Evolutionary conservation across 2,329 filamentous ascomycete species (phyloP).

Genomic region (Cladosporium sp.): DNA sequence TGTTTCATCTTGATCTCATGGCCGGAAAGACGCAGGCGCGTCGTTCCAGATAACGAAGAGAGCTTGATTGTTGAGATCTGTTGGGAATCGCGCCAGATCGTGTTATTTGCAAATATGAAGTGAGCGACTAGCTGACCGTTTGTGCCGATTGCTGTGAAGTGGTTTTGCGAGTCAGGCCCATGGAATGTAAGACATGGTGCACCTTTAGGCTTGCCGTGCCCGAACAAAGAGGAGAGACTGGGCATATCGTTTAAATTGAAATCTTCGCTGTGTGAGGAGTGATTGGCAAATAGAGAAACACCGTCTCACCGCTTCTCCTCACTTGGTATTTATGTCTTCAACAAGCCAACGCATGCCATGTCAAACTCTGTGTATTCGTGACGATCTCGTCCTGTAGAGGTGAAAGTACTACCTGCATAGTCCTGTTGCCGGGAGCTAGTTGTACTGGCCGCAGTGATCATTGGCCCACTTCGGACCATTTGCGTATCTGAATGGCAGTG

Average conservation of each 20-base stretch:
- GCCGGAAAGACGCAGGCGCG: not conserved
- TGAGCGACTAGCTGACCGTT: not conserved
- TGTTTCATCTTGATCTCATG: not conserved
- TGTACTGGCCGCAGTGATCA: not conserved
- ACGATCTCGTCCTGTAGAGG: not conserved
- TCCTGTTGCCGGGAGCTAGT: not conserved
- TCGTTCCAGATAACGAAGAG: not conserved
- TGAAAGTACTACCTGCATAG: too few relatives aligned
- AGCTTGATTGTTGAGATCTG: not conserved
- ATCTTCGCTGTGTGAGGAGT: not conserved
- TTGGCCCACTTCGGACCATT: not conserved
- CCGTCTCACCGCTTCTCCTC: not conserved
- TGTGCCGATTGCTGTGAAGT: not conserved
- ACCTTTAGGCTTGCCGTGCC: not conserved
- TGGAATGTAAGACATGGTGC: not conserved
- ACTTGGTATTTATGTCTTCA: not conserved
- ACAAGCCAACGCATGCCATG: not conserved
- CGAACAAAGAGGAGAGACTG: not conserved
- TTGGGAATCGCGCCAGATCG: not conserved
- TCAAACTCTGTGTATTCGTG: not conserved
- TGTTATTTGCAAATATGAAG: not conserved
- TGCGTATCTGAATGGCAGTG: not conserved
- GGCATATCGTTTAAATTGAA: not conserved
- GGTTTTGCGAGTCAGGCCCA: not conserved
- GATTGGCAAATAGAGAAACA: not conserved